phyloP scores from a whole-genome alignment of 2,329 filamentous ascomycete genomes.

The Penicillium italicum region DNA sequence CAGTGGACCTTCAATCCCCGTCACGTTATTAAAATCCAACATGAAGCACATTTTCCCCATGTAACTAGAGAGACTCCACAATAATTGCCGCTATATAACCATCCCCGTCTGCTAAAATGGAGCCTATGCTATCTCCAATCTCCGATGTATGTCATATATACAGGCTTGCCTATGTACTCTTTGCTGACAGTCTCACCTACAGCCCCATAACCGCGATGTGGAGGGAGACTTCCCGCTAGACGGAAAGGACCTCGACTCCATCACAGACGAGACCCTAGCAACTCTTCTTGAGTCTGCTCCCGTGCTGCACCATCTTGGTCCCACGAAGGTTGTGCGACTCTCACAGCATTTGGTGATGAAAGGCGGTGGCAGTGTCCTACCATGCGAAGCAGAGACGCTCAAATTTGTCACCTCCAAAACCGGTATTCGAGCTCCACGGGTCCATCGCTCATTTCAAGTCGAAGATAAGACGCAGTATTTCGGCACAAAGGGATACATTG shows the following conservation, averaged over 20 bases:
- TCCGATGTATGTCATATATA: background rate
- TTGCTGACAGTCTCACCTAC: background rate
- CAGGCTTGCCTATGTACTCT: background rate
- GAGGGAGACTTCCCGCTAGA: constrained; percentile 9
- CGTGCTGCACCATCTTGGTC: constrained; percentile 15
- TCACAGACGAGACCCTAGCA: constrained; percentile 13
- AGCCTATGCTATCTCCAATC: background rate
- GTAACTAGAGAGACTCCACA: background rate
- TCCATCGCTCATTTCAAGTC: constrained; percentile 24
- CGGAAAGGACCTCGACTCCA: constrained; percentile 9
- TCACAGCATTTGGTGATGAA: constrained; percentile 23
- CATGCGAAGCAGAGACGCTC: constrained; percentile 22
- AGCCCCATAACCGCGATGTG: background rate
- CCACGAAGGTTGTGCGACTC: constrained; percentile 24
- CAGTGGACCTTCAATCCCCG: no score
- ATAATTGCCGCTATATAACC: background rate
- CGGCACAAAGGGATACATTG: constrained; percentile 24
- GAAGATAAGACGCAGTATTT: constrained; percentile 21
- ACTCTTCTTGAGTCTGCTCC: constrained; percentile 15
- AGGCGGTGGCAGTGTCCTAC: constrained; percentile 20
- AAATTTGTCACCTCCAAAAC: constrained; percentile 19
- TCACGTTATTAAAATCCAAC: no score
- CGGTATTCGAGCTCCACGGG: constrained; percentile 20
- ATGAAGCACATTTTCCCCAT: no score
- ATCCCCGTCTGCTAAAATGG: no score